Percentiles rank a stretch among this genome's conserved stretches.
Conservation (phyloP, 805 yeast genomes). For the Metschnikowia lachancei region DNA sequence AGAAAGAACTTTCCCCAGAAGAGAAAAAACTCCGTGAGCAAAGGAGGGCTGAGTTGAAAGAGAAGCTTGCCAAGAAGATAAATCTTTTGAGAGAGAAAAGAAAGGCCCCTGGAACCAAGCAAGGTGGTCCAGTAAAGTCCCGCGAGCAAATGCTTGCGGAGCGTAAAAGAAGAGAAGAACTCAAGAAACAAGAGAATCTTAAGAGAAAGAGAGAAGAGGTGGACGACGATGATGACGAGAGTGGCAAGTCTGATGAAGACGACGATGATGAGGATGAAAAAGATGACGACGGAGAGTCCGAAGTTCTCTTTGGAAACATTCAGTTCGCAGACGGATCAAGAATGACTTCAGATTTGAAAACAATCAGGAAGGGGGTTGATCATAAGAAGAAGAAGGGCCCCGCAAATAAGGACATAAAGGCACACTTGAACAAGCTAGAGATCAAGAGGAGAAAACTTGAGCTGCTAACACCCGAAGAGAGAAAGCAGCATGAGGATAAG, state of each 20-base stretch:
- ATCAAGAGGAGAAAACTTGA: constrained; percentile 64
- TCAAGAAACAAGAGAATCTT: constrained; percentile 43
- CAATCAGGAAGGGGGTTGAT: constrained; percentile 48
- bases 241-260: constrained; percentile 28
- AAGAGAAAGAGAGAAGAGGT: constrained; percentile 40
- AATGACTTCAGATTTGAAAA: constrained; percentile 68
- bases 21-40: constrained; percentile 50
- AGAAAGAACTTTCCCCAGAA: constrained; percentile 40
- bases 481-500: constrained; percentile 61
- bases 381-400: constrained; percentile 74
- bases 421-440: constrained; percentile 75
- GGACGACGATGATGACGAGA: constrained; percentile 42
- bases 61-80: constrained; percentile 76
- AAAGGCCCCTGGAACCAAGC: constrained; percentile 86
- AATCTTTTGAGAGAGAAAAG: constrained; percentile 69
- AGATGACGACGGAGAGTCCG: constrained; percentile 27
- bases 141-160: constrained; percentile 76
- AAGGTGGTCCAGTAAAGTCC: constrained; percentile 77
- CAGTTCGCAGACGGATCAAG: constrained; percentile 78
- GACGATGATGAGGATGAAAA: constrained; percentile 35
- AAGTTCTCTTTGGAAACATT: constrained; percentile 75
- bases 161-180: constrained; percentile 49
- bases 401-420: constrained; percentile 75
- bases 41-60: constrained; percentile 65
- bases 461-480: constrained; percentile 57